Evolutionary conservation across 108 stramenopile species (phyloP).

Genomic region (Pseudonitzschia pungens): DNA sequence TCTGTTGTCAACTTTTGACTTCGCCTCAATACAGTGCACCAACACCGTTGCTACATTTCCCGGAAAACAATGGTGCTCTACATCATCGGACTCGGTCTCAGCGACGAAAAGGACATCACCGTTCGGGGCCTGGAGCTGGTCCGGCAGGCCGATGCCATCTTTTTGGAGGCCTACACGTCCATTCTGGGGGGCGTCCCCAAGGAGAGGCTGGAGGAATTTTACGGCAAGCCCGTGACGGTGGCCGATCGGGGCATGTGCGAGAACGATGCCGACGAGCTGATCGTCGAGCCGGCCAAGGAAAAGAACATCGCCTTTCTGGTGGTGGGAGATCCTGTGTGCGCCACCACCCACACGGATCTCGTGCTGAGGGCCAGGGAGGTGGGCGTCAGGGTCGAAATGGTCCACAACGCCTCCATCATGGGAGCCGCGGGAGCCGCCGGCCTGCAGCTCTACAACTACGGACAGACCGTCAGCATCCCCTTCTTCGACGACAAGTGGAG

Average conservation of each 20-base stretch:
- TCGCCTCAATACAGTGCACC: no score
- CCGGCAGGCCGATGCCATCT: constrained; percentile 75
- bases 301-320: constrained; percentile 93
- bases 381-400: constrained; percentile 85
- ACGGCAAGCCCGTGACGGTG: constrained; percentile 81
- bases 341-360: constrained; percentile 97
- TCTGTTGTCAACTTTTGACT: no score
- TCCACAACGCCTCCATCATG: constrained; percentile 99
- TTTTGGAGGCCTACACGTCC: constrained; percentile 97
- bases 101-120: constrained; percentile 98
- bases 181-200: constrained; percentile 86
- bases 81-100: constrained; percentile 96
- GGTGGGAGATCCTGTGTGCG: constrained; percentile 98
- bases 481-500: constrained; percentile 96
- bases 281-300: constrained; percentile 77
- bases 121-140: constrained; percentile 97
- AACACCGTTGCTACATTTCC: neutral
- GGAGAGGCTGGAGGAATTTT: constrained; percentile 84
- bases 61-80: constrained; percentile 86
- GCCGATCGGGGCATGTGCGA: constrained; percentile 96
- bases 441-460: constrained; percentile 97
- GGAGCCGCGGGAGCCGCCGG: constrained; percentile 96
- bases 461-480: constrained; percentile 97
- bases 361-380: constrained; percentile 83
- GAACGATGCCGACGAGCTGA: constrained; percentile 90